Base-by-base conservation (phyloP, 208 protist species). In the Crithidia bombi region DNA sequence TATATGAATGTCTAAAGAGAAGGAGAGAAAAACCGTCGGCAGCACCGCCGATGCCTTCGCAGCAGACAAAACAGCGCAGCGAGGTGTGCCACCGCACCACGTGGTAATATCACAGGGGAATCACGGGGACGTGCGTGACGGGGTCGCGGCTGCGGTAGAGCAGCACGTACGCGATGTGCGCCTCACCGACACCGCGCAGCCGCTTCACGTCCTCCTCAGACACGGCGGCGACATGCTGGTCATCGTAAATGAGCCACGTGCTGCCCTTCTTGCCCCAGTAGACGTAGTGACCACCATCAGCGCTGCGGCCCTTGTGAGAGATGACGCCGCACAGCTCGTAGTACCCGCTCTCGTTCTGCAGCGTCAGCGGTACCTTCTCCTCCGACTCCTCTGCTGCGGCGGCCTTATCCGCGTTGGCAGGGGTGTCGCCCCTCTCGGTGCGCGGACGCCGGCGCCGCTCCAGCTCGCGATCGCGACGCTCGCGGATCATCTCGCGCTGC, bases 301-400 rank as follows among this genome's bases (percentile, higher is more conserved):
- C 87, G 58, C 77, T 88, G 46, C 92, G 79, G 12, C 95, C 95
- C 74, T 96, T 96, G 81, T 98, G 95, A 5, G 92, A 94, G 23
- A 97, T 87, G 44, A 98, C 87, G 41, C 86, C 89, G 69, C 82
- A 94, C 5, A 98, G 79, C 63, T 97, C 92, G 73, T 97, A 98
- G 64, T 91, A 96, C 2, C 82, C 93, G 62, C 73, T 91, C 58
- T 75, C 73, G 33, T 91, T 91, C 52, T 73, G 28, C 59, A 83
- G 57, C 32, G 47, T 36, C 44, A 51, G 35, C 23, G 76, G 76
- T 12, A 81, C 69, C 23, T 14, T 35, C 43, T 83, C 78, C 9
- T 54, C 26, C 46, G 44, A 9, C 43, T 6, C 43, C 43, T 6
- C 43, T 47, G 7, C 43, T 19, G 43, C 17, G n/a, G n/a, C 54